Base-by-base conservation (phyloP, 495 filamentous ascomycete species). In the Hyphodiscus hymeniophilus region DNA sequence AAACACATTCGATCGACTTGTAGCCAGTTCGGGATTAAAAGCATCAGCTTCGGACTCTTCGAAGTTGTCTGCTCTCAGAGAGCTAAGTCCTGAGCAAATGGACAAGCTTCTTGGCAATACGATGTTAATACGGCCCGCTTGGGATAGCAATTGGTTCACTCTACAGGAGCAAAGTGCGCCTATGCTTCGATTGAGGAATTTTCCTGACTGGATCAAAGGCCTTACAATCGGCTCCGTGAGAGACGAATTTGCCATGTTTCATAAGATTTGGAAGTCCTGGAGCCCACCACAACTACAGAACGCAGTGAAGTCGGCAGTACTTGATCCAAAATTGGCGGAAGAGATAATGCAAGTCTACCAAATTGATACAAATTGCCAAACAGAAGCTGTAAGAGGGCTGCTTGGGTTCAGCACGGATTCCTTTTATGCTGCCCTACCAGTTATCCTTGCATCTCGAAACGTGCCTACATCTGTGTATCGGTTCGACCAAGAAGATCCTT, bases 401-500 rank as follows among this genome's bases (percentile, higher is more conserved):
- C 3, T 16, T 3, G 3, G 24, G 22, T 43, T 26, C 24, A 16
- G 5, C 20, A 43, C 41, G n/a, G 41, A 43, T 43, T 5, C 3
- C 41, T 26, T 28, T 8, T 43, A 26, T 43, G 15, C 24, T 5
- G 18, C 18, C 15, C 7, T 43, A 23, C 41, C 41, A 13, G 3
- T 43, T 26, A 3, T 5, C 6, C 6, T 41, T 17, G 38, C 38
- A 3, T 7, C 11, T 20, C 7, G 16, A 3, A 41, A 8, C n/a
- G 7, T 41, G 4, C 16, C 38, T 13, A 13, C 16, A 7, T 7
- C 4, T 16, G 15, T 43, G 7, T 43, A 43, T 23, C 5, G 24
- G 15, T 43, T 43, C 26, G 41, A 43, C 24, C 41, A 43, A 43
- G 20, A 3, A 43, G 41, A 43, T 16, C 3, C 41, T 16, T 43